Base-by-base conservation (phyloP, 345 rosid species). In the Brassica carinata region DNA sequence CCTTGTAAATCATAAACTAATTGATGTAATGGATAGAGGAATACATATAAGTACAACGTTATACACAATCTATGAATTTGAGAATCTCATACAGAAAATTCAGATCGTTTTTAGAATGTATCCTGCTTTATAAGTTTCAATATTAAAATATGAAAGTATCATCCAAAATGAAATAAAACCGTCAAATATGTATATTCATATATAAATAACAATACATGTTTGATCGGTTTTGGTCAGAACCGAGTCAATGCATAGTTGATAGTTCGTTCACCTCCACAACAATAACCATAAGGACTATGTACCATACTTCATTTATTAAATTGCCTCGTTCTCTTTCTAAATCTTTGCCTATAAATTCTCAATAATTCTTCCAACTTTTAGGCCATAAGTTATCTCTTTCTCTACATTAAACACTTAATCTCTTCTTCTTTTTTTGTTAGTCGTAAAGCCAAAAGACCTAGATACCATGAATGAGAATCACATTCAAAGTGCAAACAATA, bases 221-320 rank as follows among this genome's bases (percentile, higher is more conserved):
- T 51, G 66, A 64, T 53, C 15, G 8, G 33, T 58, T 6, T 61
- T 0, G 34, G 62, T 43, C 63, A 51, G 71, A 71, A 78, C 7
- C 23, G 58, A 71, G 55, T 64, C 30, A 79, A 79, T 67, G 74
- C 18, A 67, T 51, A 51, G 58, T 51, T 51, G 57, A 66, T 67
- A 67, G 83, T 73, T 73, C 48, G 83, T 23, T 73, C 83, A 79
- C 70, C 83, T 57, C 70, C 74, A 14, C 83, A 73, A 73, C 83
- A 73, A 79, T 79, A 79, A 67, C 34, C 63, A 40, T 45, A 62
- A 3, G 67, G 59, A 58, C 73, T 36, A 67, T 38, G 57, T 67
- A 58, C 68, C 74, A 59, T 30, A 58, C 45, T 19, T 17, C 57
- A 67, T 19, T 67, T 79, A 45, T 45, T 67, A 73, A 67, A 31